Evolutionary conservation across 192 early-diverging fungal genomes (phyloP).

Genomic region (Entomortierella beljakovae): DNA sequence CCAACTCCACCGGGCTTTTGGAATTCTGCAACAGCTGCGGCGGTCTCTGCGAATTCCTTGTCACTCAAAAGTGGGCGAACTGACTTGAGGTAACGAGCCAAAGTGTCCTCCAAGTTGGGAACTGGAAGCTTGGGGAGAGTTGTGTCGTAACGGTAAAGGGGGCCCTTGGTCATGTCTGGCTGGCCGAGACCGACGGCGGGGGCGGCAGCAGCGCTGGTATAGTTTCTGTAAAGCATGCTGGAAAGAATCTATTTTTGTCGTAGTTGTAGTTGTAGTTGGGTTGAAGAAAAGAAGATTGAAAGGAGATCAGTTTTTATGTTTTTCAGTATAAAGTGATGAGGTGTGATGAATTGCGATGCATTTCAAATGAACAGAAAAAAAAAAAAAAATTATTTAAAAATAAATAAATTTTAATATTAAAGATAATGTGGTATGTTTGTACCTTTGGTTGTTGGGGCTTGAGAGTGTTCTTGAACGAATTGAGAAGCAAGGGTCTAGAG

Average conservation of each 20-base stretch:
- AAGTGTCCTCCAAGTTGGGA: slow-evolving; percentile 84
- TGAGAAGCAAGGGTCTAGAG: slow-evolving; percentile 51
- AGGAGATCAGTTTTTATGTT: not conserved
- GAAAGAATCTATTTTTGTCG: slow-evolving; percentile 46
- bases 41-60: slow-evolving; percentile 77
- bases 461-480: slow-evolving; percentile 47
- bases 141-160: slow-evolving; percentile 79
- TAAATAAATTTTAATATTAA: not conserved
- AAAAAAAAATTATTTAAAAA: not conserved
- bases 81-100: slow-evolving; percentile 83
- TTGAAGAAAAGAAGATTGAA: not conserved
- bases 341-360: not conserved
- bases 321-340: not conserved
- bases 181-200: slow-evolving; percentile 22
- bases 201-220: slow-evolving; percentile 35
- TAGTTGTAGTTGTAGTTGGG: too few species aligned
- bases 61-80: slow-evolving; percentile 79
- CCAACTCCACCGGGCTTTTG: slow-evolving; percentile 83
- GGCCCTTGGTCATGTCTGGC: slow-evolving; percentile 61
- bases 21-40: slow-evolving; percentile 81
- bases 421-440: not conserved
- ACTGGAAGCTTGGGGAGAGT: slow-evolving; percentile 92
- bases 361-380: not conserved
- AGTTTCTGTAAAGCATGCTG: slow-evolving; percentile 58
- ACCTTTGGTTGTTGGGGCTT: slow-evolving; percentile 57